phyloP scores from a whole-genome alignment of 768 basidiomycete genomes.

The Galerina marginata region DNA sequence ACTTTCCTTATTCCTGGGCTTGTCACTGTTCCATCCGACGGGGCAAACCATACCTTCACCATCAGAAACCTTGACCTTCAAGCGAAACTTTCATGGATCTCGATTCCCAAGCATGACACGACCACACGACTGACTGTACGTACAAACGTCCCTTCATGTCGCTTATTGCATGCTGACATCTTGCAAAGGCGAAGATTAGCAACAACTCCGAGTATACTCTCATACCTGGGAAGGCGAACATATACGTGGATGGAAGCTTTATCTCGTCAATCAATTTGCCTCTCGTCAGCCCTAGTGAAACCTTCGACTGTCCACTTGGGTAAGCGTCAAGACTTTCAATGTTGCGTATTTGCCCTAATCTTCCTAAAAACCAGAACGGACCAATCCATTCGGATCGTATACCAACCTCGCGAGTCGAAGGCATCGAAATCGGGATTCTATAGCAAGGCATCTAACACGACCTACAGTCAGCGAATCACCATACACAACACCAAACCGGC shows the following conservation, averaged over 20 bases:
- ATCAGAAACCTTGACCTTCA: constrained; percentile 35
- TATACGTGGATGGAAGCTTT: constrained; percentile 50
- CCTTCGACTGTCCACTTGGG: constrained; percentile 47
- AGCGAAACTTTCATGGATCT: constrained; percentile 41
- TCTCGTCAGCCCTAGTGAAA: constrained; percentile 41
- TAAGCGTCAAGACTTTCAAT: constrained; percentile 25
- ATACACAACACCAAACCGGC: constrained; percentile 40
- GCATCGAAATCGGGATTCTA: constrained; percentile 38
- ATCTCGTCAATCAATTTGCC: constrained; percentile 41
- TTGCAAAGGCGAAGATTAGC: constrained; percentile 39
- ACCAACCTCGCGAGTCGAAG: constrained; percentile 42
- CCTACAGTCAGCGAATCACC: constrained; percentile 41
- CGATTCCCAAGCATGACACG: constrained; percentile 40
- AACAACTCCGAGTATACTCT: constrained; percentile 46
- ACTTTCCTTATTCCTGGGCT: constrained; percentile 39
- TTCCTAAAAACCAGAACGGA: constrained; percentile 35
- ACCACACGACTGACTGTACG: constrained; percentile 37
- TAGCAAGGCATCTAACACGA: constrained; percentile 33
- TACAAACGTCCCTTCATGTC: background rate
- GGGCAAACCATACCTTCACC: constrained; percentile 35
- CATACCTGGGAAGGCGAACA: constrained; percentile 38
- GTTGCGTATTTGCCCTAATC: background rate
- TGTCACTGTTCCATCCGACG: constrained; percentile 38
- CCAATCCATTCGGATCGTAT: constrained; percentile 42
- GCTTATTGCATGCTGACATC: background rate